Base-by-base conservation (phyloP, 73 alveolate species). In the Blepharisma japonicum region DNA sequence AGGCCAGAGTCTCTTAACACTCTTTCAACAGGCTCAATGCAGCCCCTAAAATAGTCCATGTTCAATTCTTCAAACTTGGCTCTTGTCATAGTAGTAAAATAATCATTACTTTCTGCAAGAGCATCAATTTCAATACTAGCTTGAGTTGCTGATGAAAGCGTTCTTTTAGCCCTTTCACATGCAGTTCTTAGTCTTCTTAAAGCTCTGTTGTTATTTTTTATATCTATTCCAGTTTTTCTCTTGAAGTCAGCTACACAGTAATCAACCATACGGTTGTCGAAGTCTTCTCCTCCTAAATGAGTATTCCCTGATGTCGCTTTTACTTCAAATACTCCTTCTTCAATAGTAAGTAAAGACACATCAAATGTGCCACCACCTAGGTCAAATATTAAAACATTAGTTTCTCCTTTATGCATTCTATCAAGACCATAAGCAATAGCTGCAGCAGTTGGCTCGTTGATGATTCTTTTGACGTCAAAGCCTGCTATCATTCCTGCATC, bases 121-220 rank as follows among this genome's bases (percentile, higher is more conserved):
- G 96, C 94, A 79, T 97, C 98, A 55, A 96, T 91, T 78, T 86
- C 97, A 79, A 97, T 86, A 45, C 90, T 88, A 11, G 98, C 96
- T 61, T 87, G 53, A 56, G 74, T 77, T 76, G 89, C 86, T 51
- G 94, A 67, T 27, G 97, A 92, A 82, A 94, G 94, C 48, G 81
- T 81, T 85, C 96, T 92, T 90, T 94, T 94, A 14, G 94, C 97
- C 55, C 90, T 89, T 84, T 91, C 96, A 78, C 96, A 89, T 81
- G 86, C 86, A 0, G 87, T 77, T 90, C 90, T 89, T 55, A 94
- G 85, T 89, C 97, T 89, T 71, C 94, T 91, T 55, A 92, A 45
- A 11, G 97, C 89, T 84, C 91, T 82, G 61, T 87, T 83, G 68
- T 89, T 86, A 6, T 55, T 68, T 56, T 76, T 81, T 54, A 89